A percentile compares a stretch with the other conserved stretches of the same genome.
Conservation (phyloP, 1,284 basidiomycete species). For the Tylopilus orsonianus region DNA sequence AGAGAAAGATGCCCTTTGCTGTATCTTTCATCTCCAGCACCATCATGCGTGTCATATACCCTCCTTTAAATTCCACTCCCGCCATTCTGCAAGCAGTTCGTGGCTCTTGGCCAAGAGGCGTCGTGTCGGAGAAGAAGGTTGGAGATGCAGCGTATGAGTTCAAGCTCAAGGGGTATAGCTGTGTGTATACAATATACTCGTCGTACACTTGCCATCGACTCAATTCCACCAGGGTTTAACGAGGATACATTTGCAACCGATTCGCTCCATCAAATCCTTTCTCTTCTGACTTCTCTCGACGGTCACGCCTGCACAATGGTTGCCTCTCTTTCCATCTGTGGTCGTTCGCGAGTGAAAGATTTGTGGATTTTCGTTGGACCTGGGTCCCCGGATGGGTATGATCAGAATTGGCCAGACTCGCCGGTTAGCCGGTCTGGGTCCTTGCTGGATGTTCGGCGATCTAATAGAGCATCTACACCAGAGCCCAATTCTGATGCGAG, state of each 20-base stretch:
- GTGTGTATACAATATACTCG: slow-evolving; percentile 41
- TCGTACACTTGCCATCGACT: slow-evolving; percentile 18
- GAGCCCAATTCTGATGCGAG: slow-evolving; percentile 28
- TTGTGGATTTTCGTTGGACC: slow-evolving; percentile 75
- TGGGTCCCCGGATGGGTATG: slow-evolving; percentile 34
- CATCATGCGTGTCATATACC: slow-evolving; percentile 66
- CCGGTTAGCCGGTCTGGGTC: slow-evolving; percentile 36
- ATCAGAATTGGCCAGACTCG: slow-evolving; percentile 36
- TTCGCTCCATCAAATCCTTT: slow-evolving; percentile 71
- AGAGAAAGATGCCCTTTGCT: slow-evolving; percentile 58
- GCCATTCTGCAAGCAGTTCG: slow-evolving; percentile 78
- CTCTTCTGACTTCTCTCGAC: slow-evolving; percentile 66
- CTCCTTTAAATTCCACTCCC: slow-evolving; percentile 71
- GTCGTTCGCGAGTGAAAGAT: slow-evolving; percentile 71
- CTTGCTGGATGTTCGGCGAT: slow-evolving; percentile 35
- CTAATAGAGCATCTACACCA: slow-evolving; percentile 36
- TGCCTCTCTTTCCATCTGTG: slow-evolving; percentile 65
- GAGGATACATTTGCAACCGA: slow-evolving; percentile 76
- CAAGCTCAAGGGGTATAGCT: slow-evolving; percentile 77
- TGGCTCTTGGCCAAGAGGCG: slow-evolving; percentile 74
- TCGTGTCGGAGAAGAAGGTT: slow-evolving; percentile 72
- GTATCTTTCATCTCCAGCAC: slow-evolving; percentile 71
- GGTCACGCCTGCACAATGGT: slow-evolving; percentile 65
- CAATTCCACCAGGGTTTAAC: slow-evolving; percentile 59
- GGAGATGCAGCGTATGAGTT: slow-evolving; percentile 72